Evolutionary conservation across 1,284 basidiomycete species (phyloP), one percentile per base, ranked within the genome.

Genomic region (Tilletia indica): DNA sequence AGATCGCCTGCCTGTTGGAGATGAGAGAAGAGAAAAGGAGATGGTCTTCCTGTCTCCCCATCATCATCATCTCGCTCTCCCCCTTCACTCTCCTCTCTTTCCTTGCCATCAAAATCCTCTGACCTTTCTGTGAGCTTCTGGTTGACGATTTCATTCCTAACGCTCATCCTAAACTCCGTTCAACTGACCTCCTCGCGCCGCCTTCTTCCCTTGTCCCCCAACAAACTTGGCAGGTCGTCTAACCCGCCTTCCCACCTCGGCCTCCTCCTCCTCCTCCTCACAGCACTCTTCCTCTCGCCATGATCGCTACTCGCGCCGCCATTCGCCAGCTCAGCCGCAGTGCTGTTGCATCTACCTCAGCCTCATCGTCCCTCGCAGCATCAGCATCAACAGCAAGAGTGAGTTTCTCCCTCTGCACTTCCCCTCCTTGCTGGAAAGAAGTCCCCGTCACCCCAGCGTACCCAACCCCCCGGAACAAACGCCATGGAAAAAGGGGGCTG

Each of bases 251-350:
- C 11, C n/a, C 34, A 5, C 21, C 56, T 34, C 25, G 56, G 4
- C 25, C 21, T 58, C 56, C 19, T 58, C 56, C 56, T 2, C 56
- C 21, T 21, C 21, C 34, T 31, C 21, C 21, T 45, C 25, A 2
- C 25, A 31, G 42, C 56, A 58, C 42, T 3, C 42, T 45, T 14
- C 3, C 42, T 14, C 42, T 45, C 42, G 34, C 34, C 56, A 58
- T 58, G 56, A 58, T 58, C 21, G 56, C 56, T 21, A 58, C 56
- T 31, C 56, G 56, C 12, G 34, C 56, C 25, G 56, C 56, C 21
- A 58, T 58, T 21, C 56, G 56, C 56, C 56, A 58, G 25, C 56
- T 58, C 25, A 34, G 56, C 56, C 56, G 56, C 19, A 45, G 42
- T 45, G 56, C 56, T 58, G 25, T 31, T 4, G 21, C 56, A 25